Base-by-base conservation (phyloP, 768 basidiomycete genomes). In the Hirschioporus abietinus region DNA sequence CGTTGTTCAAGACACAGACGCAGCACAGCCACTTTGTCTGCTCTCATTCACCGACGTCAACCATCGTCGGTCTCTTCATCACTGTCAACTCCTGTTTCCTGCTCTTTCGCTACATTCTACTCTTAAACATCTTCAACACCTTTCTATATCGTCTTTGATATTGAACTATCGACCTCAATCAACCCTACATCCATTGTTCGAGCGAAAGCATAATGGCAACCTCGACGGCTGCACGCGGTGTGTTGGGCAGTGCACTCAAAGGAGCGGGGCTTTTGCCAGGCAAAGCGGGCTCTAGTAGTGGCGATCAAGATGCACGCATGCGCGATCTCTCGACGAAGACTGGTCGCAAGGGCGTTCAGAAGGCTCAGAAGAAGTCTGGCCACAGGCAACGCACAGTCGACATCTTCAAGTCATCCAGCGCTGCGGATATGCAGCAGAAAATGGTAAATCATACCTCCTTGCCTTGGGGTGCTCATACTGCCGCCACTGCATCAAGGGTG, bases 231-330 rank as follows among this genome's bases (percentile, higher is more conserved):
- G 42, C 42, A 52, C 42, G 42, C 42, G 42, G 42, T 20, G 42
- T 52, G 42, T 12, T 52, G 42, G 42, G 42, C 12, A 52, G 20
- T 10, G 42, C 89, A 34, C 79, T 92, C 26, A 86, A 88, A 67
- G 85, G 77, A 42, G 90, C 89, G 1, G 91, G 91, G 58, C 86
- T 92, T 73, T 88, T 91, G 68, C 42, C 42, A 6, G 42, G 42
- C 42, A 52, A 52, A 12, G 6, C 42, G 4, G 42, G 42, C 42
- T 52, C 42, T 3, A 52, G 42, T 10, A 52, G 42, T 52, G 42
- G 42, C 12, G 90, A 91, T 82, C 80, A 85, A 66, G 91, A 93
- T 75, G 80, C 87, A 66, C 83, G 80, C 70, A 92, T 93, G 91
- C 85, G 86, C 68, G 91, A 93, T 72, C 78, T 80, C 59, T 80